Percentiles rank a stretch among this genome's conserved stretches.
These are phyloP conservation scores for Phanerodontia chrysosporium DNA, from an alignment of 768 basidiomycete species.

Conservation along the genomic window DNA sequence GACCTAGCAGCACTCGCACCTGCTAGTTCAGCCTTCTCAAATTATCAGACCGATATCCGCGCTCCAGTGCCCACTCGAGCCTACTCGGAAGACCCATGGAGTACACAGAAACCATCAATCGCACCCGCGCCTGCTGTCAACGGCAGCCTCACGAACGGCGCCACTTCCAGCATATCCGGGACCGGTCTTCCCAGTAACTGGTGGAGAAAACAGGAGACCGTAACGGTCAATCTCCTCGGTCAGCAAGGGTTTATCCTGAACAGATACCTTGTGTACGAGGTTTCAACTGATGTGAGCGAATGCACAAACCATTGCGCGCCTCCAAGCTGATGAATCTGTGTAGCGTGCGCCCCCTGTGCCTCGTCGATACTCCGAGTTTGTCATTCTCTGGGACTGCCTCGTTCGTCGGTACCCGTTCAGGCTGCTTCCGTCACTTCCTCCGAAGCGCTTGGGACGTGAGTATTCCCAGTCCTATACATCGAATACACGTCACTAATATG, in stretches of 20 bases:
- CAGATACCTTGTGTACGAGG: slow-evolving; percentile 80
- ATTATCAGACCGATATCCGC: slow-evolving; percentile 31
- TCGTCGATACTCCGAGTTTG: slow-evolving; percentile 91
- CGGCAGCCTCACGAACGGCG: slow-evolving; percentile 36
- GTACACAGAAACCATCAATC: slow-evolving; percentile 17
- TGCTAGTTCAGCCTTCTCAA: slow-evolving; percentile 44
- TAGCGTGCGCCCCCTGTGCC: slow-evolving; percentile 67
- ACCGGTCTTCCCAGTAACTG: slow-evolving; percentile 74
- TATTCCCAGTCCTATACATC: slow-evolving; percentile 10
- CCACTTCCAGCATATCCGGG: slow-evolving; percentile 58
- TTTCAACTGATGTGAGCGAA: slow-evolving; percentile 64
- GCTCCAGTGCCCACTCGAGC: slow-evolving; percentile 38
- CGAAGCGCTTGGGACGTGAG: slow-evolving; percentile 89
- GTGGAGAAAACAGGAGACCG: slow-evolving; percentile 81
- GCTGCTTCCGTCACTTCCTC: slow-evolving; percentile 80
- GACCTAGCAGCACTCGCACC: slow-evolving; percentile 56
- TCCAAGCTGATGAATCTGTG: not conserved
- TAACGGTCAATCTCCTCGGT: slow-evolving; percentile 70
- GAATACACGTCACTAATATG: slow-evolving; percentile 4
- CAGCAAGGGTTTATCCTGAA: slow-evolving; percentile 92
- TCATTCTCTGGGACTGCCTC: slow-evolving; percentile 84
- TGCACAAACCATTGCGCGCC: not conserved
- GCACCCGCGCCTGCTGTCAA: slow-evolving; percentile 15
- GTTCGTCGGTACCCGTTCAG: slow-evolving; percentile 90
- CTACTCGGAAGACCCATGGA: slow-evolving; percentile 64